Conservation (phyloP, 495 filamentous ascomycete genomes). For the Penicillium argentinense region DNA sequence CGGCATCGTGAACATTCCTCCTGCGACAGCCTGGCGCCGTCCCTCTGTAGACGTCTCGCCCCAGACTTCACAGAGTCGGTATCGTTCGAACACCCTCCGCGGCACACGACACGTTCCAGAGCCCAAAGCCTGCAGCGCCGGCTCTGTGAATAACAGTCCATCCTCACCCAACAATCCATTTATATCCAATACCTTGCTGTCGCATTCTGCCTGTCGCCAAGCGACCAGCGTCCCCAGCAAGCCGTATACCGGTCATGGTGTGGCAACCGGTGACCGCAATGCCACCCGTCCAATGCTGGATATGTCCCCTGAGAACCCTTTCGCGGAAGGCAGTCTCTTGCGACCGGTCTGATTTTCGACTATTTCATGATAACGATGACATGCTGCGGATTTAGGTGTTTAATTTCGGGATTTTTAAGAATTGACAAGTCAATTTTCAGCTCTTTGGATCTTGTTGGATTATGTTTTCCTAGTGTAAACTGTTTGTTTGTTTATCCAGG, state of each 20-base stretch:
- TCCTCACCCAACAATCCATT: slow-evolving; percentile 28
- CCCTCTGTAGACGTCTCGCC: slow-evolving; percentile 20
- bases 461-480: too few relatives aligned
- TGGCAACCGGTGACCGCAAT: slow-evolving; percentile 51
- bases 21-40: slow-evolving; percentile 54
- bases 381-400: not conserved
- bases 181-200: slow-evolving; percentile 39
- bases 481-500: too few relatives aligned
- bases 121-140: slow-evolving; percentile 15
- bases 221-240: slow-evolving; percentile 22
- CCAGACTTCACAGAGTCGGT: slow-evolving; percentile 27
- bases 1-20: slow-evolving; percentile 49
- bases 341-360: slow-evolving; percentile 33
- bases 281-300: slow-evolving; percentile 58
- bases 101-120: slow-evolving; percentile 23
- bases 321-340: slow-evolving; percentile 57
- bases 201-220: slow-evolving; percentile 20
- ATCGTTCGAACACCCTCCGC: slow-evolving; percentile 32
- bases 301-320: slow-evolving; percentile 48
- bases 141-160: slow-evolving; percentile 18
- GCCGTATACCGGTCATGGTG: slow-evolving; percentile 44
- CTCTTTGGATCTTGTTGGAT: too few relatives aligned
- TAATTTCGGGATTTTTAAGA: not conserved
- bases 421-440: not conserved
- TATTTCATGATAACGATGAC: slow-evolving; percentile 1